phyloP scores from a whole-genome alignment of 2,329 filamentous ascomycete genomes.

The Lasiodiplodia citricola region DNA sequence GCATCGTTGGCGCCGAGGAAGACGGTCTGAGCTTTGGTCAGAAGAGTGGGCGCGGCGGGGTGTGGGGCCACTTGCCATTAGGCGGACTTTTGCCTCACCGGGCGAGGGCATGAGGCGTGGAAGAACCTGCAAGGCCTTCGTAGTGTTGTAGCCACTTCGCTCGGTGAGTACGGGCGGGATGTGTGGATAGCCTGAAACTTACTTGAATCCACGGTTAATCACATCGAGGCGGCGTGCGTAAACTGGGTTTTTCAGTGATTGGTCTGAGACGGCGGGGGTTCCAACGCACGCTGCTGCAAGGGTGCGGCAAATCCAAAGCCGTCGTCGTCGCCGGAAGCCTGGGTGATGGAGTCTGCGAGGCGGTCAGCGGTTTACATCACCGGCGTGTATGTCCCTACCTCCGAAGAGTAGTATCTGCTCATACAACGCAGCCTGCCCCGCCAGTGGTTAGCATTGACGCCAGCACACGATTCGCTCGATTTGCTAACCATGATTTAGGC shows the following conservation, averaged over 20 bases:
- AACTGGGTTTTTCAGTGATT: conserved; percentile 53
- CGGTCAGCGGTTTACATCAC: conserved; percentile 7
- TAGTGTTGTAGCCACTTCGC: conserved; percentile 77
- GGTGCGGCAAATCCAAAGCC: conserved; percentile 78
- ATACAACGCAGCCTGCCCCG: conserved; percentile 32
- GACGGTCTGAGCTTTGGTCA: conserved; percentile 61
- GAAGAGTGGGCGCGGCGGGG: not conserved
- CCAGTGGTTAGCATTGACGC: not conserved
- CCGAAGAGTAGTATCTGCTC: conserved; percentile 75
- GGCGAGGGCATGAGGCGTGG: conserved; percentile 73
- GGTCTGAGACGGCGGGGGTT: conserved; percentile 1
- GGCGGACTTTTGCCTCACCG: conserved; percentile 65
- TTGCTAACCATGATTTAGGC: conserved; percentile 13
- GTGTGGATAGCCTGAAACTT: not conserved
- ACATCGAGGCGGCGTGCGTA: conserved; percentile 82
- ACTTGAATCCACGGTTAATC: conserved; percentile 82
- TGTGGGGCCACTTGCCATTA: conserved; percentile 58
- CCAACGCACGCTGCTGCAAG: conserved; percentile 67
- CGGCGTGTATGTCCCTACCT: conserved; percentile 43
- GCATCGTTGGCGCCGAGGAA: conserved; percentile 94
- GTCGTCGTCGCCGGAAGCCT: conserved; percentile 65
- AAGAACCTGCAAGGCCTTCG: conserved; percentile 72
- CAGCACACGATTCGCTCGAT: not conserved
- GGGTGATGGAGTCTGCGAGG: conserved; percentile 73
- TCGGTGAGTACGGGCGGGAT: not conserved